Conservation (phyloP, 108 stramenopile genomes). For the Asterionellopsis glacialis region DNA sequence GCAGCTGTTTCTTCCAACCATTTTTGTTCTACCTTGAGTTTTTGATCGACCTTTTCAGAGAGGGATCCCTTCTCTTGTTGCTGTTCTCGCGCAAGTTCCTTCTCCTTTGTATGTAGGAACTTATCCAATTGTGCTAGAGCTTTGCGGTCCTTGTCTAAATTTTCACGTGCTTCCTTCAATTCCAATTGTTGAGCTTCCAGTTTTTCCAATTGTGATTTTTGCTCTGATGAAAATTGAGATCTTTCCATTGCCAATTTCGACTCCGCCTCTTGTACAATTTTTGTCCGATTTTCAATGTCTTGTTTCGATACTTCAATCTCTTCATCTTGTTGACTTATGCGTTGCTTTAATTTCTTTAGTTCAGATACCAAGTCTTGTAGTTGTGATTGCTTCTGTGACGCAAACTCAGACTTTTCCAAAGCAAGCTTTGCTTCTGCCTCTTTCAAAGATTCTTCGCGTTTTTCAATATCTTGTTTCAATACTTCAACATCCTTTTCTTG, state of each 20-base stretch:
- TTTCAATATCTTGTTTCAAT: neutral
- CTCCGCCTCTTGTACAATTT: neutral
- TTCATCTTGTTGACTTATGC: neutral
- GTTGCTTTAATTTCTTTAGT: neutral
- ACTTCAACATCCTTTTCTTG: constrained; percentile 3
- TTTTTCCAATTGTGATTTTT: neutral
- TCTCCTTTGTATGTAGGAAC: neutral
- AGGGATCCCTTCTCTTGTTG: neutral
- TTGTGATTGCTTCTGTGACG: neutral
- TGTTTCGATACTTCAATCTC: neutral
- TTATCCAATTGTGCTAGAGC: neutral
- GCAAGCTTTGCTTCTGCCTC: constrained; percentile 1
- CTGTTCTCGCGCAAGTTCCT: neutral
- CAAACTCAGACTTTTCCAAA: neutral
- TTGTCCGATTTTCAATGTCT: neutral
- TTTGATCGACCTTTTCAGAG: neutral
- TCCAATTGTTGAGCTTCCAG: neutral
- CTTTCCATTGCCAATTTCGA: neutral
- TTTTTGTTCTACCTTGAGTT: neutral
- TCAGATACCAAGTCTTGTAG: neutral
- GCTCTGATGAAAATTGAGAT: neutral
- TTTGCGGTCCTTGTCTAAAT: neutral
- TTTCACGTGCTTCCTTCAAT: neutral
- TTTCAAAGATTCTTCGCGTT: neutral
- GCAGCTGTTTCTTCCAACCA: neutral